Base-by-base conservation (phyloP, 2,329 filamentous ascomycete genomes). In the Passalora sequoiae region DNA sequence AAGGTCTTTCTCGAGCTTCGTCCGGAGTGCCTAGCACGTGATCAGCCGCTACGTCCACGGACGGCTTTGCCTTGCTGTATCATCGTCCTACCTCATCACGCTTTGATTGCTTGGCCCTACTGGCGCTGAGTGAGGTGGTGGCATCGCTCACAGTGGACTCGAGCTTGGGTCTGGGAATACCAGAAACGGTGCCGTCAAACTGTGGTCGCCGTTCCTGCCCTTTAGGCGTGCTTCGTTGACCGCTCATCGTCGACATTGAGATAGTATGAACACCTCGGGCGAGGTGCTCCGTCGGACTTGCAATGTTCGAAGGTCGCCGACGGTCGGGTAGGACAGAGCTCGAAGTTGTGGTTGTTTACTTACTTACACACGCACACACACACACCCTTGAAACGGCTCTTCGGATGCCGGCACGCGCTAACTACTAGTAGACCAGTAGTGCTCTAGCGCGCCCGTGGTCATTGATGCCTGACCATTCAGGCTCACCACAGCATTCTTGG, bases 1-100 rank as follows among this genome's bases (percentile, higher is more conserved):
- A 71, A 98, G 83, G 66, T 98, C 92, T 63, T 80, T 91, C 74
- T 98, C 92, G 75, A 98, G 84, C 74, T 96, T 97, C 62, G 82
- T 83, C 61, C 92, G 88, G 65, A 98, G 97, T 40, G 92, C 92
- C 92, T 97, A 31, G 13, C 32, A 13, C 20, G 20, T 36, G 21
- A n/a, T 36, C 15, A 30, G 39, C 47, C 42, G 46, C 44, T 36
- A 21, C 20, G 21, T 17, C 22, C 4, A 38, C n/a, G n/a, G 12
- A 24, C 38, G 17, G 17, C 19, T 19, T 38, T 10, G 28, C 15
- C 17, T 19, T 30, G 15, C 12, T 21, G n/a, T 38, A 20, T 30
- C 45, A n/a, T n/a, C n/a, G n/a, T 31, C 25, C 21, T 75, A 98
- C 92, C 85, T 98, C 92, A 83, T 98, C 92, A 69, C 89, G 83